Percentiles rank a stretch among this genome's conserved stretches.
These are phyloP conservation scores for Eutrema japonicum DNA, from an alignment of 345 rosid species.

Conservation along the genomic window DNA sequence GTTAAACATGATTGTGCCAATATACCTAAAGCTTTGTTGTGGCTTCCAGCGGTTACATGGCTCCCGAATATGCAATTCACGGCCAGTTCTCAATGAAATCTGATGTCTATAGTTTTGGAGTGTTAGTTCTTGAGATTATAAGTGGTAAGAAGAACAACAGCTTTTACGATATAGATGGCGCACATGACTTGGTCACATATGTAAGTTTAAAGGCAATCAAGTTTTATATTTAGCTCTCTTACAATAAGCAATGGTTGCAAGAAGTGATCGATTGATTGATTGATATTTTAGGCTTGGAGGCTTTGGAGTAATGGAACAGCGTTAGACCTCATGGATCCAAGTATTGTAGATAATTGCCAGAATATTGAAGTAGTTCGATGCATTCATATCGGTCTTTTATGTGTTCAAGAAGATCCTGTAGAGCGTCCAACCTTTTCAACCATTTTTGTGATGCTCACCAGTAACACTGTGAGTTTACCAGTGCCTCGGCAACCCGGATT, in stretches of 20 bases:
- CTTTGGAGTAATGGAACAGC: constrained; percentile 55
- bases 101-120: constrained; percentile 51
- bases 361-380: constrained; percentile 52
- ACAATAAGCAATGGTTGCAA: background rate
- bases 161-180: constrained; percentile 11
- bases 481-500: constrained; percentile 51
- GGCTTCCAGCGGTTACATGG: constrained; percentile 47
- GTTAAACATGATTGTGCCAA: background rate
- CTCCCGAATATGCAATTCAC: constrained; percentile 49
- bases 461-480: constrained; percentile 42
- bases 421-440: constrained; percentile 57
- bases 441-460: constrained; percentile 51
- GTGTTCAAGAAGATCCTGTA: constrained; percentile 64
- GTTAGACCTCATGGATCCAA: constrained; percentile 56
- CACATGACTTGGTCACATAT: constrained; percentile 37
- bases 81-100: constrained; percentile 48
- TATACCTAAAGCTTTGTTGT: background rate
- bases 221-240: constrained; percentile 6
- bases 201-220: constrained; percentile 19
- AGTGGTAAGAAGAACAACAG: constrained; percentile 40
- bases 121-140: constrained; percentile 45
- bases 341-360: constrained; percentile 38
- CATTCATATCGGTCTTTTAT: constrained; percentile 60
- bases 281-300: constrained; percentile 56
- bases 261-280: background rate